Evolutionary conservation across 208 protist species (phyloP).

Genomic region (Wallacemonas collosoma): DNA sequence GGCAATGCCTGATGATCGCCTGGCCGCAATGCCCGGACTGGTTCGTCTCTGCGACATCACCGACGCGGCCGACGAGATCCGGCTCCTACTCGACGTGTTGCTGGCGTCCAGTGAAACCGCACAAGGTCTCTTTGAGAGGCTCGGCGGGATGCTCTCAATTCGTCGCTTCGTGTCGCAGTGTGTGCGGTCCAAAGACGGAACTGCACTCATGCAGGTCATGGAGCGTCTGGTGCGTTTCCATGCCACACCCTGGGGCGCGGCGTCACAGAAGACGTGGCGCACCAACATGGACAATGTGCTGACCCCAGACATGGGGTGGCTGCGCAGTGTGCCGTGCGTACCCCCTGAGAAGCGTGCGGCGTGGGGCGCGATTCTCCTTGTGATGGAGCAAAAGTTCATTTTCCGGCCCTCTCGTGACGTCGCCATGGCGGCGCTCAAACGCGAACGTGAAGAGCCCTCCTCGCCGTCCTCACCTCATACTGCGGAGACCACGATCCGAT

Average conservation of each 20-base stretch:
- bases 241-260: constrained; percentile 45
- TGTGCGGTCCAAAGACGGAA: constrained; percentile 31
- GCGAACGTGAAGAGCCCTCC: constrained; percentile 24
- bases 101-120: constrained; percentile 51
- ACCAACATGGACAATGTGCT: constrained; percentile 48
- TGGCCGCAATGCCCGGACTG: constrained; percentile 51
- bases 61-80: constrained; percentile 56
- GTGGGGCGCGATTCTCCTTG: constrained; percentile 54
- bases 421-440: constrained; percentile 31
- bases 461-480: background rate
- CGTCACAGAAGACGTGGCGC: constrained; percentile 70
- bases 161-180: constrained; percentile 60
- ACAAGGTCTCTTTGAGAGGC: constrained; percentile 64
- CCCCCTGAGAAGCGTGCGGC: constrained; percentile 42
- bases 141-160: constrained; percentile 67
- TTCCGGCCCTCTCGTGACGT: constrained; percentile 44
- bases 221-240: constrained; percentile 58
- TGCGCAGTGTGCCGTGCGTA: constrained; percentile 52
- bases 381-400: constrained; percentile 75
- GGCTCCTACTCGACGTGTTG: constrained; percentile 57
- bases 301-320: constrained; percentile 60
- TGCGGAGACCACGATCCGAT: constrained; percentile 13
- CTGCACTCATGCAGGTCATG: constrained; percentile 57
- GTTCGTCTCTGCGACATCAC: constrained; percentile 77
- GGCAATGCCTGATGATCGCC: constrained; percentile 67